Evolutionary conservation across 257 asterid genomes (phyloP).

Genomic region (Apocynum venetum): DNA sequence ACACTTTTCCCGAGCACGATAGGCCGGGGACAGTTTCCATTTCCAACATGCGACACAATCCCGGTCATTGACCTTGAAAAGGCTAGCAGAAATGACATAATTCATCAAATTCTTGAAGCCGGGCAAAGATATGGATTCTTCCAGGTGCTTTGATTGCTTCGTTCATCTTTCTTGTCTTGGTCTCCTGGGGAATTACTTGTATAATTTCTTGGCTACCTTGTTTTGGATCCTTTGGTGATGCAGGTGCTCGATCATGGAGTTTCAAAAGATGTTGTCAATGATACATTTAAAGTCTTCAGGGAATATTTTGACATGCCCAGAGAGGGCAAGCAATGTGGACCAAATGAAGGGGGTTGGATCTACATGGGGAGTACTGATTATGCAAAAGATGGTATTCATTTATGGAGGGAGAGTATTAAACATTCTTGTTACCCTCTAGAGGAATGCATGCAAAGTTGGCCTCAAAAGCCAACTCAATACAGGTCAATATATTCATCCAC

Average conservation of each 20-base stretch:
- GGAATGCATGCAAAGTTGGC: constrained; percentile 51
- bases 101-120: constrained; percentile 27
- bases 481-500: constrained; percentile 22
- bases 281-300: constrained; percentile 11
- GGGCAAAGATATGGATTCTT: constrained; percentile 36
- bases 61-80: constrained; percentile 44
- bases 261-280: constrained; percentile 11
- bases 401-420: constrained; percentile 63
- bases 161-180: background rate
- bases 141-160: constrained; percentile 28
- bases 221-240: no score
- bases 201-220: no score
- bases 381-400: constrained; percentile 36
- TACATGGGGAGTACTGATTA: constrained; percentile 28
- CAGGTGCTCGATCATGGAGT: constrained; percentile 42
- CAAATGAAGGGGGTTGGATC: constrained; percentile 21
- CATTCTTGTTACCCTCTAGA: constrained; percentile 59
- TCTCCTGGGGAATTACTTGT: no score
- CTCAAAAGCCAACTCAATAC: constrained; percentile 45
- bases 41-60: constrained; percentile 34
- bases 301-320: constrained; percentile 30
- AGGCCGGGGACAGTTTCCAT: constrained; percentile 43
- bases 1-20: constrained; percentile 32
- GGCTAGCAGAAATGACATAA: background rate
- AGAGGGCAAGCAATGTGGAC: constrained; percentile 21